These are phyloP conservation scores for Lablab purpureus DNA, from an alignment of 306 rosid species.

Conservation along the genomic window DNA sequence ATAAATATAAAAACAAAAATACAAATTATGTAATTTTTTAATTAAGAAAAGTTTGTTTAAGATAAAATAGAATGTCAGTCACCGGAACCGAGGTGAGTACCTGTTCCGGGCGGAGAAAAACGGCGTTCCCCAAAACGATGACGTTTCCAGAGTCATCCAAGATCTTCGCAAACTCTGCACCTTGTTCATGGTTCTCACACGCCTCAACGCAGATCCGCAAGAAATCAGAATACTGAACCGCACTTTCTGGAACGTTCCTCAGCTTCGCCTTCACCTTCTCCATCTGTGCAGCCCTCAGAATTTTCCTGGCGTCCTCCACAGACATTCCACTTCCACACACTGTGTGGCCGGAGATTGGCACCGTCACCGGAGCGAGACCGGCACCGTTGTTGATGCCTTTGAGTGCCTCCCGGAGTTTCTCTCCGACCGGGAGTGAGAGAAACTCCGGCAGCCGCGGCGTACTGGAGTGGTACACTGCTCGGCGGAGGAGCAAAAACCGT, in stretches of 20 bases:
- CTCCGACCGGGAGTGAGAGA: conserved; percentile 65
- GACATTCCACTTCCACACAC: conserved; percentile 55
- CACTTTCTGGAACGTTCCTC: conserved; percentile 54
- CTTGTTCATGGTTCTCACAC: conserved; percentile 63
- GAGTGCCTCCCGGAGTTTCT: conserved; percentile 58
- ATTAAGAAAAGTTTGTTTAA: too few relatives aligned
- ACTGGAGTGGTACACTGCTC: conserved; percentile 51
- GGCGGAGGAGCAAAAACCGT: conserved; percentile 60
- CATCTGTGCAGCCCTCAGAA: conserved; percentile 61
- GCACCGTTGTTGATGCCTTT: conserved; percentile 36
- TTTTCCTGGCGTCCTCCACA: conserved; percentile 67
- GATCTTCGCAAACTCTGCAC: conserved; percentile 67
- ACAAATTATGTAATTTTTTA: too few relatives aligned
- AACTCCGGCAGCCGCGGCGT: conserved; percentile 62
- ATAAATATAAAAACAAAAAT: too few relatives aligned
- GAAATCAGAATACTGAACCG: conserved; percentile 66
- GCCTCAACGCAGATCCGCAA: conserved; percentile 64
- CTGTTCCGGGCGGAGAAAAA: conserved; percentile 87
- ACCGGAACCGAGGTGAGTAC: conserved; percentile 44
- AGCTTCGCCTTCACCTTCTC: conserved; percentile 76
- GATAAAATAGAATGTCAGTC: background rate
- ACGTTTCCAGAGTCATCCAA: conserved; percentile 82
- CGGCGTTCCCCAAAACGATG: conserved; percentile 82
- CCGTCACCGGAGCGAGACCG: background rate
- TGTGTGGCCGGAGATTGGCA: background rate